Base-by-base conservation (phyloP, 2,329 filamentous ascomycete species). In the Bimuria novae-zelandiae region DNA sequence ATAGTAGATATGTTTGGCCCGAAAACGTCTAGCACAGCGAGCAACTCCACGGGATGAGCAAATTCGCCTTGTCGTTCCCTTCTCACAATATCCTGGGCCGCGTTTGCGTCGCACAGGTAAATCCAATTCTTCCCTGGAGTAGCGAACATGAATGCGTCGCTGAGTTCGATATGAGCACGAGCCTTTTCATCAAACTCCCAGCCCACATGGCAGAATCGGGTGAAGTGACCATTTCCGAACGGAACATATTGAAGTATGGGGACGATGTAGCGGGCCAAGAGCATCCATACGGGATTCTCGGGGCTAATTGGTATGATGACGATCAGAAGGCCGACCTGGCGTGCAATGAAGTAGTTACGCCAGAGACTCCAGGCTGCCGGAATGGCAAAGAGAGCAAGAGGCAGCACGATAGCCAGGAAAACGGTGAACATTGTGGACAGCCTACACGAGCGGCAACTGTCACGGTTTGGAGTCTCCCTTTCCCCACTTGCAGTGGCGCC, bases 1-100 rank as follows among this genome's bases (percentile, higher is more conserved):
- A 58, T 58, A 3, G 66, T 71, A 10, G 70, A 59, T 8, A 74
- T 49, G 47, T 72, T 75, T 1, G 65, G 61, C 14, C 72, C 72
- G 55, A 72, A 74, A 10, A 74, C 39, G 10, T 67, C 63, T 11
- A 74, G 44, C 21, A 59, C 22, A 10, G 59, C 62, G 57, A 54
- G 43, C 27, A 62, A 43, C 23, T 58, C 55, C 43, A 56, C 66
- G 54, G 44, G 66, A 17, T n/a, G 33, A 16, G 33, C 33, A 8
- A 36, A 36, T 36, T 36, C 33, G 14, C 33, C 33, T 6, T 36
- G 33, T 4, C 33, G n/a, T 32, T 62, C 55, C 7, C 54, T 49
- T 10, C 47, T 33, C 12, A 63, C 43, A 3, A 66, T 45, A 4
- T 63, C 61, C 10, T 32, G 12, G 6, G 56, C 27, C 0, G 60